These are phyloP conservation scores for Carnegiea gigantea DNA, from an alignment of 179 eudicot genomes.

Conservation along the genomic window DNA sequence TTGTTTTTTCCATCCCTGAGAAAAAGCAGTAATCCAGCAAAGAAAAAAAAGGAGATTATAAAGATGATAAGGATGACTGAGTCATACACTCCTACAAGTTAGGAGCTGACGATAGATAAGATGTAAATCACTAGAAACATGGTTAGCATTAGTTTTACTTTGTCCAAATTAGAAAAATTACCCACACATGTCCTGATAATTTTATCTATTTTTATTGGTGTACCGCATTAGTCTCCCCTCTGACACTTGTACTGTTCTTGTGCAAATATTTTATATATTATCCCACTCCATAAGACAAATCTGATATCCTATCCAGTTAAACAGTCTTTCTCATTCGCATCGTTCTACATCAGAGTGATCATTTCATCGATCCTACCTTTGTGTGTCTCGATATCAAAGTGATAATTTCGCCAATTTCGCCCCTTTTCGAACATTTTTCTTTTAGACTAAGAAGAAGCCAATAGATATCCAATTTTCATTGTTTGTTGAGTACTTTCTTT, in stretches of 20 bases:
- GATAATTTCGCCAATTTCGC: too few relatives aligned
- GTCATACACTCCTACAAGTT: neutral
- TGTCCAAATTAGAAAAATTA: constrained; percentile 15
- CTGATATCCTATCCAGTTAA: neutral
- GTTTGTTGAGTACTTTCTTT: too few relatives aligned
- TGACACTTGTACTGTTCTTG: neutral
- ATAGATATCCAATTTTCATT: neutral
- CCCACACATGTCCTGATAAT: neutral
- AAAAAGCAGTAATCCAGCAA: constrained; percentile 4
- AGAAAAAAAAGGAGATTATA: neutral
- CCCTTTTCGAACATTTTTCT: neutral
- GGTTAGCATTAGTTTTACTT: constrained; percentile 1
- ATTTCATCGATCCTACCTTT: too few relatives aligned
- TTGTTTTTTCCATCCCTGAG: neutral
- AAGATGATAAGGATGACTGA: neutral
- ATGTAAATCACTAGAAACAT: constrained; percentile 3
- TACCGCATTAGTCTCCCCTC: constrained; percentile 22
- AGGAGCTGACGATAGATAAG: neutral
- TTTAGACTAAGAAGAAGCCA: neutral
- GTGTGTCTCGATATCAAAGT: too few relatives aligned
- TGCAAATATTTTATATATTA: neutral
- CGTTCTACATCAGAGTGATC: too few relatives aligned
- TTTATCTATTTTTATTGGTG: constrained; percentile 27
- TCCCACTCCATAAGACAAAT: neutral
- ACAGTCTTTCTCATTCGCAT: too few relatives aligned